Percentiles rank a stretch among this genome's conserved stretches.
These are phyloP conservation scores for Vigna nakashimae DNA, from an alignment of 306 rosid genomes.

Conservation along the genomic window DNA sequence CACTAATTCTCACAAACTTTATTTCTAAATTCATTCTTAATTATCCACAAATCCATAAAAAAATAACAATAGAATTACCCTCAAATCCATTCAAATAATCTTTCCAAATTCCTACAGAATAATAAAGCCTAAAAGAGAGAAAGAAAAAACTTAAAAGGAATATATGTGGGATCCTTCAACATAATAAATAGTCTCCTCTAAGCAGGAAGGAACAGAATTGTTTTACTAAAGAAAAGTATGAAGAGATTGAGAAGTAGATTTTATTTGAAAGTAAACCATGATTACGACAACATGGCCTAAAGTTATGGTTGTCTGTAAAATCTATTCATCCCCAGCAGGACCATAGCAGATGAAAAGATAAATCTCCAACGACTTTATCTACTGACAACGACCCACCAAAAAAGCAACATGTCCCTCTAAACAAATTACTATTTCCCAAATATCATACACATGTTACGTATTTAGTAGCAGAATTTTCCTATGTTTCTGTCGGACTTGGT, in stretches of 20 bases:
- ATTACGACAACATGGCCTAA: slow-evolving; percentile 36
- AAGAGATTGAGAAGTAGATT: neutral
- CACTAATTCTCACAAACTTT: too few species aligned
- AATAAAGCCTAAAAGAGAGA: too few species aligned
- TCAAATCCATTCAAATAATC: too few species aligned
- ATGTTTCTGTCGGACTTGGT: neutral
- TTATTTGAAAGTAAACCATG: slow-evolving; percentile 11
- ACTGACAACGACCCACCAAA: slow-evolving; percentile 31
- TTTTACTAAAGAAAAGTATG: too few species aligned
- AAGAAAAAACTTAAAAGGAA: too few species aligned
- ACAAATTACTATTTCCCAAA: slow-evolving; percentile 12
- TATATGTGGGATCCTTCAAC: too few species aligned
- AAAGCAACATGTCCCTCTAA: slow-evolving; percentile 26
- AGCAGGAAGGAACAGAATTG: neutral
- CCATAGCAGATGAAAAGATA: neutral
- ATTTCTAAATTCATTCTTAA: too few species aligned
- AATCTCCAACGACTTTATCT: slow-evolving; percentile 29
- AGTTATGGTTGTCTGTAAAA: slow-evolving; percentile 36
- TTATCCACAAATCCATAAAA: too few species aligned
- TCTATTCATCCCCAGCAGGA: slow-evolving; percentile 25
- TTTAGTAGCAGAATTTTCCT: neutral
- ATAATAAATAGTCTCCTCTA: too few species aligned
- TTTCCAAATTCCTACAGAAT: too few species aligned
- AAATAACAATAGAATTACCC: too few species aligned
- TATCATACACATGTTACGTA: neutral